These are phyloP conservation scores for Xanthoconium separans DNA, from an alignment of 1,284 basidiomycete species.

Conservation along the genomic window DNA sequence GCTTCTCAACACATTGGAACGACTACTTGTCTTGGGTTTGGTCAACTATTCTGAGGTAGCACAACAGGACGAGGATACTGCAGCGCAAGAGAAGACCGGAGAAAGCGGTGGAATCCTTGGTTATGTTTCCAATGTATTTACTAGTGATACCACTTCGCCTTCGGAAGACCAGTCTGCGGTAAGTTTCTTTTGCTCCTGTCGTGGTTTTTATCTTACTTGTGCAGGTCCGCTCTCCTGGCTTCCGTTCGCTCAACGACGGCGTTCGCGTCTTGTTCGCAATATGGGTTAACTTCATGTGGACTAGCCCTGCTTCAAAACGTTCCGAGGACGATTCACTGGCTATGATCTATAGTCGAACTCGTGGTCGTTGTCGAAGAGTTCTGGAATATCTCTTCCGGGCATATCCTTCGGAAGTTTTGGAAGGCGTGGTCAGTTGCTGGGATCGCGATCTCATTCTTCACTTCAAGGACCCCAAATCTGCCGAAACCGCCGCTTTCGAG, in stretches of 20 bases:
- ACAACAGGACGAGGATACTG: constrained; percentile 58
- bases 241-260: constrained; percentile 69
- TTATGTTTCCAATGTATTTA: constrained; percentile 79
- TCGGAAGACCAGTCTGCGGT: constrained; percentile 60
- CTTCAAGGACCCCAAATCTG: constrained; percentile 36
- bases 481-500: constrained; percentile 68
- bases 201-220: constrained; percentile 7
- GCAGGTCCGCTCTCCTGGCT: constrained; percentile 68
- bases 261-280: constrained; percentile 67
- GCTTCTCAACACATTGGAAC: constrained; percentile 81
- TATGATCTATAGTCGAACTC: constrained; percentile 63
- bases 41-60: constrained; percentile 48
- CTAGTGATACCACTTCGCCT: constrained; percentile 51
- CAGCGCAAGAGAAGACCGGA: constrained; percentile 49
- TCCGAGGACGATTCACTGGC: constrained; percentile 65
- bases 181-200: constrained; percentile 23
- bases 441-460: constrained; percentile 52
- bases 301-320: constrained; percentile 43
- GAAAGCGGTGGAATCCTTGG: constrained; percentile 73
- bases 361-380: constrained; percentile 69
- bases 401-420: constrained; percentile 79
- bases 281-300: constrained; percentile 62
- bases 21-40: constrained; percentile 69
- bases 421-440: constrained; percentile 83
- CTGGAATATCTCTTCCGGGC: constrained; percentile 86